Base-by-base conservation (phyloP, 768 basidiomycete genomes). In the Trichaptum fuscoviolaceum region DNA sequence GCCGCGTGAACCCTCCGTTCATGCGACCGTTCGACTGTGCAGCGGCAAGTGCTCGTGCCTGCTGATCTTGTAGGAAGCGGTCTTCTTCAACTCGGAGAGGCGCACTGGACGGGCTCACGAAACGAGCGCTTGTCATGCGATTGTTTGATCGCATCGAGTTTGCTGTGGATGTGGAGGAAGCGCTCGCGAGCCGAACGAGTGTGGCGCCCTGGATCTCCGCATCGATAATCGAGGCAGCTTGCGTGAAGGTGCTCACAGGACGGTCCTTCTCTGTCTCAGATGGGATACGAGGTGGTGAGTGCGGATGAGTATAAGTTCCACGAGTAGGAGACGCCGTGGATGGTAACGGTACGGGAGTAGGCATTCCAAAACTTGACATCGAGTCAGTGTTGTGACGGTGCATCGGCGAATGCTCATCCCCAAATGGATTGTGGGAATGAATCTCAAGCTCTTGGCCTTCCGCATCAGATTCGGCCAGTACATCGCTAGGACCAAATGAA, bases 401-500 rank as follows among this genome's bases (percentile, higher is more conserved):
- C 67, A 69, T 68, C 0, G 73, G 73, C 7, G 85, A 82, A 65
- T 85, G 84, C 63, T 81, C 79, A 70, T 93, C 91, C 26, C 82
- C 80, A 74, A 92, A 92, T 5, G 91, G 91, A 58, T 57, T 63
- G 63, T 52, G 24, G 26, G 63, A 36, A 27, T 63, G 36, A 2
- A 70, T 62, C 23, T 66, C 52, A 5, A 69, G 71, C 74, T 64
- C 36, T 5, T 6, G 75, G 65, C 73, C 74, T 17, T 75, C 74
- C 71, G 73, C 75, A 0, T 78, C 73, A 3, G 69, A 76, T 74
- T 91, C 89, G 8, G 75, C 79, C 18, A 85, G 75, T 26, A 89
- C 74, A 71, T 92, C 91, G 36, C 81, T 79, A 0, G 90, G 90
- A 20, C 87, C 89, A 74, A 92, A 92, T 6, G 90, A 89, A 12